Evolutionary conservation across 75 land plant genomes (phyloP).

Genomic region (Cryptomeria japonica): DNA sequence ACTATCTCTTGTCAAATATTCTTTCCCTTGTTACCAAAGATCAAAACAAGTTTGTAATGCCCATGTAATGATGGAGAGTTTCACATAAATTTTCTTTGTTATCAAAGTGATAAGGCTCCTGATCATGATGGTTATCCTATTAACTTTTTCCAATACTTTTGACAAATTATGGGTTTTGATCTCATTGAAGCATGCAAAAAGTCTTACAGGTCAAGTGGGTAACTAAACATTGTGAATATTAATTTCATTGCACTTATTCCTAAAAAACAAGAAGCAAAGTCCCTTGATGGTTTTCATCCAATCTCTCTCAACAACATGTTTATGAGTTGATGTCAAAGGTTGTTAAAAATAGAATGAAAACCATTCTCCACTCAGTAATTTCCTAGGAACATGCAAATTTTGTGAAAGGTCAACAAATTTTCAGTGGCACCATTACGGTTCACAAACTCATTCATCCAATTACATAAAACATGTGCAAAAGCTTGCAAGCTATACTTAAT

Average conservation of each 20-base stretch:
- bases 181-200: neutral
- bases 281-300: neutral
- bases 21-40: neutral
- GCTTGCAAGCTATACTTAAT: neutral
- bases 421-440: neutral
- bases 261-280: neutral
- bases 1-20: neutral
- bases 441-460: neutral
- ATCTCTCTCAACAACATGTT: neutral
- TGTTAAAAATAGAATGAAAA: neutral
- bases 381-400: neutral
- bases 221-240: neutral
- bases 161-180: neutral
- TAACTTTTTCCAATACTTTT: neutral
- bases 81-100: neutral
- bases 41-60: neutral
- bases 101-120: neutral
- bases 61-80: neutral
- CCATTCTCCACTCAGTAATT: no score
- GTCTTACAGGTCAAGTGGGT: neutral
- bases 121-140: neutral
- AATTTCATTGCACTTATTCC: neutral
- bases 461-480: neutral
- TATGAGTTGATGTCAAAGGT: neutral
- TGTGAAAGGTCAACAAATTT: neutral